Evolutionary conservation across 148 eudicot genomes (phyloP).

Genomic region (Rhododendron mucronatum): DNA sequence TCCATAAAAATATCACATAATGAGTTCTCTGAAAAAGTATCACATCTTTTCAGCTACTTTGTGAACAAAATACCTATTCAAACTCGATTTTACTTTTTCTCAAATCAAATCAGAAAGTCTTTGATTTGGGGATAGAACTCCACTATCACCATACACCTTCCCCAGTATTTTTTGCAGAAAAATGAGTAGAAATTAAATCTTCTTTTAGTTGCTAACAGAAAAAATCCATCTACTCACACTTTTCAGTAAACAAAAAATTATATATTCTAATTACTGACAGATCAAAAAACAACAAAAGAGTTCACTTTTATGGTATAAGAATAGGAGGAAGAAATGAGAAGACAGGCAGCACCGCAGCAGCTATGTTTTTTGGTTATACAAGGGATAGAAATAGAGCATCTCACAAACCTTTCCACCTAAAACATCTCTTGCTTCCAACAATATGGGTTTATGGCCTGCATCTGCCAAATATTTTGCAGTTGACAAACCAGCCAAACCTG

Average conservation of each 20-base stretch:
- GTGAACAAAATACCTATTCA: not conserved
- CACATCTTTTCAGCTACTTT: not conserved
- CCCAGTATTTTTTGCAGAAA: not conserved
- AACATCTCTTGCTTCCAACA: conserved; percentile 91
- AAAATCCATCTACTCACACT: not conserved
- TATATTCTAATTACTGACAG: not conserved
- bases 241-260: not conserved
- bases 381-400: conserved; percentile 7
- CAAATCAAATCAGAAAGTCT: not conserved
- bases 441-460: conserved; percentile 94
- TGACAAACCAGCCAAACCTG: conserved; percentile 97
- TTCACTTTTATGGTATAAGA: not conserved
- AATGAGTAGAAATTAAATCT: not conserved
- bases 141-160: not conserved
- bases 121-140: not conserved
- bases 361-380: not conserved
- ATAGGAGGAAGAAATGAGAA: not conserved
- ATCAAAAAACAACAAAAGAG: not conserved
- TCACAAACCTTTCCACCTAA: conserved; percentile 88
- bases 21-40: not conserved
- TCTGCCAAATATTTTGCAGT: conserved; percentile 97
- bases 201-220: not conserved
- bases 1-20: not conserved
- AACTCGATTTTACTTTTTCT: not conserved
- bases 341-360: not conserved